Evolutionary conservation across 495 filamentous ascomycete genomes (phyloP).

Genomic region (Penicillium turbatum): DNA sequence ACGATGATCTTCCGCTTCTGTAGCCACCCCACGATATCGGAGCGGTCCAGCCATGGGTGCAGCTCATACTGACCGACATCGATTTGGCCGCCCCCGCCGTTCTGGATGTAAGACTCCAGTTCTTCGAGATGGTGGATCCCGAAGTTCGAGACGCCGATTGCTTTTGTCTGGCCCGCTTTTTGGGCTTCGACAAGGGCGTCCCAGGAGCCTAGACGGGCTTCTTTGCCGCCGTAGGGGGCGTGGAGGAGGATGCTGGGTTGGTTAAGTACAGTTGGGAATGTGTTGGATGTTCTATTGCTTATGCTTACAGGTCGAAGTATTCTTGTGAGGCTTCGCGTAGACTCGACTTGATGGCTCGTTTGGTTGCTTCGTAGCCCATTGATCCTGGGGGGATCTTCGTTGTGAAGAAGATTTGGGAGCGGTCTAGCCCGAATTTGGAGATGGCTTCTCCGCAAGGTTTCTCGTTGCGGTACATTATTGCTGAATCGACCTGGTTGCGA

Average conservation of each 20-base stretch:
- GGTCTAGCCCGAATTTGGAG: constrained; percentile 36
- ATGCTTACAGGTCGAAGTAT: constrained; percentile 62
- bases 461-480: constrained; percentile 54
- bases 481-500: constrained; percentile 52
- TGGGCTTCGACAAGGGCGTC: constrained; percentile 50
- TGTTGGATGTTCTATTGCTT: neutral
- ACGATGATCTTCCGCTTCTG: constrained; percentile 61
- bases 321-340: constrained; percentile 36
- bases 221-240: constrained; percentile 51
- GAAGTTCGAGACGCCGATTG: constrained; percentile 55
- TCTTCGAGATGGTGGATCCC: constrained; percentile 54
- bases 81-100: constrained; percentile 68
- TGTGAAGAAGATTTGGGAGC: constrained; percentile 52
- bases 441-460: constrained; percentile 48
- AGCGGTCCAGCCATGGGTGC: constrained; percentile 76
- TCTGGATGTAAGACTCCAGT: constrained; percentile 67
- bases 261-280: neutral
- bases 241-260: constrained; percentile 46
- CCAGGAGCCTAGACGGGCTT: constrained; percentile 46
- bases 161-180: constrained; percentile 43
- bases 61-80: constrained; percentile 84
- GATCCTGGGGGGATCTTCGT: constrained; percentile 51
- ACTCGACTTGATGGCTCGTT: constrained; percentile 29
- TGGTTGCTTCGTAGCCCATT: constrained; percentile 49
- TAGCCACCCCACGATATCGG: constrained; percentile 75